These are phyloP conservation scores for Chlamydomonas incerta DNA, from an alignment of 139 green algal genomes.

Conservation along the genomic window DNA sequence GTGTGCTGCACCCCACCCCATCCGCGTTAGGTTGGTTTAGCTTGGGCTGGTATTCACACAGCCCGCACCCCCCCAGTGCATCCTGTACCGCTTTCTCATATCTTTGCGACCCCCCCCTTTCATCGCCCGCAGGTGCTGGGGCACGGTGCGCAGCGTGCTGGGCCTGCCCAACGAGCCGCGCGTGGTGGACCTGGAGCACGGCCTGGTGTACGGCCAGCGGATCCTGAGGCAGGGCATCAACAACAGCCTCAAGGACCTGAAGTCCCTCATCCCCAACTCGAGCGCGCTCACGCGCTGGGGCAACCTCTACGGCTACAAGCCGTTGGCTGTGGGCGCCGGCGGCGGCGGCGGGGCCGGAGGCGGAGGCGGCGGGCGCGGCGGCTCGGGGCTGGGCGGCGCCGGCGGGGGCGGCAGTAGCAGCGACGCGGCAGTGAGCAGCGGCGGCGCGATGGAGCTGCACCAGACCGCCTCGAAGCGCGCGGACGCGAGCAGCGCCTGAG, in stretches of 20 bases:
- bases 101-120: no score
- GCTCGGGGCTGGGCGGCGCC: no score
- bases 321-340: background rate
- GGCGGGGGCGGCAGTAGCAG: background rate
- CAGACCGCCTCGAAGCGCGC: background rate
- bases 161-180: constrained; percentile 9
- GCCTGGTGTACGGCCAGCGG: constrained; percentile 36
- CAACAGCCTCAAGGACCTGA: constrained; percentile 35
- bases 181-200: constrained; percentile 36
- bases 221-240: constrained; percentile 27
- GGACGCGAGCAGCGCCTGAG: background rate
- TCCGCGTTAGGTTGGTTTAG: no score
- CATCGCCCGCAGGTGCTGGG: background rate
- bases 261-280: background rate
- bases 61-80: no score
- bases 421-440: background rate
- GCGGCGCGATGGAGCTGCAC: background rate
- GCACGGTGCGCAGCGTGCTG: background rate
- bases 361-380: background rate
- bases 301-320: constrained; percentile 7
- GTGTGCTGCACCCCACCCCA: no score
- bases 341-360: background rate
- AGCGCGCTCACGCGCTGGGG: constrained; percentile 9
- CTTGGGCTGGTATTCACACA: no score
- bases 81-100: no score